phyloP scores from a whole-genome alignment of 345 rosid genomes.

The Lepidium didymum region DNA sequence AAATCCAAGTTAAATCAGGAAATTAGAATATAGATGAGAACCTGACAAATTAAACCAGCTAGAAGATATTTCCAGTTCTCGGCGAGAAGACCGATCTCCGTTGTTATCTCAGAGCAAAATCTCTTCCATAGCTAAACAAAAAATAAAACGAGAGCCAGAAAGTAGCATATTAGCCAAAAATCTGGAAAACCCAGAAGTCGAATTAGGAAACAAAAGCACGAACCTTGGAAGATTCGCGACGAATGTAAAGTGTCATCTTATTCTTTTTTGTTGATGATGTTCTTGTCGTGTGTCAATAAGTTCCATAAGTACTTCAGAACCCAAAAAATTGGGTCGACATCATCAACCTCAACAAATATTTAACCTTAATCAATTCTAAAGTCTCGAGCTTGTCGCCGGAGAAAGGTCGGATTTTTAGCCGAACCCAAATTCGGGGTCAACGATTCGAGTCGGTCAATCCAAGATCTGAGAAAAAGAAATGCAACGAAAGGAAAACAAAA shows the following conservation, averaged over 20 bases:
- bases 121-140: constrained; percentile 88
- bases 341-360: constrained; percentile 3
- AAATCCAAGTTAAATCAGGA: background rate
- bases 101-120: constrained; percentile 67
- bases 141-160: background rate
- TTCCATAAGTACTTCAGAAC: constrained; percentile 61
- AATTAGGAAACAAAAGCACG: background rate
- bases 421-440: constrained; percentile 16
- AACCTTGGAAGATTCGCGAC: constrained; percentile 96
- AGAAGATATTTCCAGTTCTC: constrained; percentile 91
- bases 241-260: constrained; percentile 86
- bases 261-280: constrained; percentile 12
- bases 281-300: constrained; percentile 38
- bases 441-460: constrained; percentile 25
- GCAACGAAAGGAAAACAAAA: background rate
- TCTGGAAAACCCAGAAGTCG: background rate
- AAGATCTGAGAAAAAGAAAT: constrained; percentile 21
- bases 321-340: constrained; percentile 46
- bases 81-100: constrained; percentile 75
- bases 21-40: constrained; percentile 12
- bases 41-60: constrained; percentile 88
- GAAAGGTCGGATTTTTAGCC: constrained; percentile 7
- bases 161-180: constrained; percentile 11
- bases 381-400: constrained; percentile 5
- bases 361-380: background rate